Base-by-base conservation (phyloP, 805 yeast species). In the Maudiozyma bulderi region DNA sequence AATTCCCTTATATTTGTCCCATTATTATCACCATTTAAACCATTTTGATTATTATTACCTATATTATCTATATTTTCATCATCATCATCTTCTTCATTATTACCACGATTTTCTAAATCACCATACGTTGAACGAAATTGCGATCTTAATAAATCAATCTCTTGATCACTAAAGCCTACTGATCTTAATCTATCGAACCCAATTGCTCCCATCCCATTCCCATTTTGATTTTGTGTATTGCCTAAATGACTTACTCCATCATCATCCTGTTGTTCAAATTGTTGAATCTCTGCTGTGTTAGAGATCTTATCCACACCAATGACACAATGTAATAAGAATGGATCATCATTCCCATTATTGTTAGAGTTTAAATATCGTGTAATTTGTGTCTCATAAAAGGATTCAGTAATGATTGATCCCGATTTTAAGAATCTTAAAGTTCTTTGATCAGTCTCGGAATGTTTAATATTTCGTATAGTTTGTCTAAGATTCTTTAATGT, bases 161-260 rank as follows among this genome's bases (percentile, higher is more conserved):
- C 97, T 51, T 79, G 84, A 33, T 79, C 86, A 5, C 86, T 75
- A 60, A 90, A 86, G 8, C 97, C 97, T 42, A 89, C 90, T 33
- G 81, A 78, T 14, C 89, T 72, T 47, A 90, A 70, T 40, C 96
- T 68, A 64, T 90, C 96, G 63, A 90, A 87, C 2, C 97, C 96
- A 13, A 82, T 76, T 11, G 87, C 89, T 35, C 78, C 81, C 50
- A 69, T 63, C 43, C 71, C 70, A n/a, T 57, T 50, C 2, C 55
- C 57, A 31, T 53, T 59, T 34, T 47, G 48, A 2, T 54, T 47
- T 3, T 55, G 58, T 20, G 53, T 38, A 11, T n/a, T 13, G 15
- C 31, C 32, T 10, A 14, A 29, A n/a, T 39, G 20, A 5, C 46
- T 15, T 7, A 29, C 33, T 8, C 43, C 53, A 5, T 50, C 52